A percentile compares a stretch with the other conserved stretches of the same genome.
These are phyloP conservation scores for Conoideocrella luteorostrata DNA, from an alignment of 2,329 filamentous ascomycete genomes.

Conservation along the genomic window DNA sequence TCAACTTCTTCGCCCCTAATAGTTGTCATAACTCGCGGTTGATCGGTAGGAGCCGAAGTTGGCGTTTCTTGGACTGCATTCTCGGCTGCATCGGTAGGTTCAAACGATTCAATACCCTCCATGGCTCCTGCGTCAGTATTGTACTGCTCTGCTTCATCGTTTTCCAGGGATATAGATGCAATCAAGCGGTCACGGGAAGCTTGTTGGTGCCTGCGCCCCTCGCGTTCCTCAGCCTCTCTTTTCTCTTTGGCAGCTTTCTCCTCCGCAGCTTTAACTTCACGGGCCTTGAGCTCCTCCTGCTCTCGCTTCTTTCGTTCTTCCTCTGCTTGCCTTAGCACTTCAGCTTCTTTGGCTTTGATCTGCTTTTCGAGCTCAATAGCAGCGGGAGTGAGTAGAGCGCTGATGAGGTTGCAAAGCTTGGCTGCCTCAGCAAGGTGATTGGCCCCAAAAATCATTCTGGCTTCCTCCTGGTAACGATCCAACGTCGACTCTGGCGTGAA, in stretches of 20 bases:
- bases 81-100: slow-evolving; percentile 24
- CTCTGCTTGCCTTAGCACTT: slow-evolving; percentile 40
- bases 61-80: slow-evolving; percentile 20
- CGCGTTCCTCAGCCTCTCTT: slow-evolving; percentile 64
- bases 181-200: slow-evolving; percentile 32
- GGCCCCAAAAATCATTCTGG: slow-evolving; percentile 74
- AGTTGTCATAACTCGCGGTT: slow-evolving; percentile 65
- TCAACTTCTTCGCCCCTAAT: slow-evolving; percentile 85
- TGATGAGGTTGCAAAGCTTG: slow-evolving; percentile 60
- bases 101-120: slow-evolving; percentile 66
- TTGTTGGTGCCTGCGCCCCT: slow-evolving; percentile 39
- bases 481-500: slow-evolving; percentile 69
- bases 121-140: slow-evolving; percentile 43
- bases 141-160: slow-evolving; percentile 24
- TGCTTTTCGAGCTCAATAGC: slow-evolving; percentile 77
- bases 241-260: slow-evolving; percentile 61
- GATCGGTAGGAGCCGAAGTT: slow-evolving; percentile 10
- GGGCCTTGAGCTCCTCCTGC: slow-evolving; percentile 59
- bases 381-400: slow-evolving; percentile 70
- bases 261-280: slow-evolving; percentile 67
- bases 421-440: slow-evolving; percentile 59
- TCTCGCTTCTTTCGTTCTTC: slow-evolving; percentile 56
- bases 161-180: slow-evolving; percentile 49
- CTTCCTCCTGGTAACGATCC: slow-evolving; percentile 82
- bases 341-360: slow-evolving; percentile 53